These are phyloP conservation scores for Cardamine resedifolia DNA, from an alignment of 345 rosid genomes.

Conservation along the genomic window DNA sequence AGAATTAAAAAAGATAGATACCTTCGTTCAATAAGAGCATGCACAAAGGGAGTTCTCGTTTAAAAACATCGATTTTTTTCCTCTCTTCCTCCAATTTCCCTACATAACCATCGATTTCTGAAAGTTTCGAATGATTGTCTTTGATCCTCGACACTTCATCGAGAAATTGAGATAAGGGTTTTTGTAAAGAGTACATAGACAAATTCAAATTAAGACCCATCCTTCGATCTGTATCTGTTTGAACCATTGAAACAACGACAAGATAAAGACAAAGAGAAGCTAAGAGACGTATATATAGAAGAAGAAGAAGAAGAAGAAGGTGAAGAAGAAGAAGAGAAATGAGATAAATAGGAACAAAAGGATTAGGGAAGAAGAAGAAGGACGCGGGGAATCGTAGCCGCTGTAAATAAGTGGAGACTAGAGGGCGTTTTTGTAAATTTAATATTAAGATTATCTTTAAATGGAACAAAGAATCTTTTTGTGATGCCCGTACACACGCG, in stretches of 20 bases:
- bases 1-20: slow-evolving; percentile 1
- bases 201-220: slow-evolving; percentile 75
- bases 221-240: slow-evolving; percentile 34
- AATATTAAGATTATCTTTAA: slow-evolving; percentile 27
- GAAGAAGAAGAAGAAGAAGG: slow-evolving; percentile 9
- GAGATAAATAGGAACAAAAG: slow-evolving; percentile 12
- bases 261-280: slow-evolving; percentile 36
- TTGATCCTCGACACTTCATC: slow-evolving; percentile 45
- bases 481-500: slow-evolving; percentile 46
- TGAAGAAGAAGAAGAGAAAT: slow-evolving; percentile 29
- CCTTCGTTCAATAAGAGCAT: slow-evolving; percentile 73
- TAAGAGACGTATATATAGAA: slow-evolving; percentile 31
- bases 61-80: slow-evolving; percentile 69
- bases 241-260: slow-evolving; percentile 36
- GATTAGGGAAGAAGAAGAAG: slow-evolving; percentile 52
- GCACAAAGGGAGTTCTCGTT: slow-evolving; percentile 78
- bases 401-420: slow-evolving; percentile 34
- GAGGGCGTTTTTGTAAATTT: slow-evolving; percentile 20
- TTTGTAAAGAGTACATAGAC: slow-evolving; percentile 47
- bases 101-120: slow-evolving; percentile 53
- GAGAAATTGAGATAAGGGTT: slow-evolving; percentile 51
- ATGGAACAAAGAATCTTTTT: slow-evolving; percentile 42
- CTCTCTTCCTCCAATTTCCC: slow-evolving; percentile 61
- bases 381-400: slow-evolving; percentile 35
- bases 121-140: slow-evolving; percentile 41